Evolutionary conservation across 257 asterid species (phyloP).

Genomic region (Przewalskia tangutica): DNA sequence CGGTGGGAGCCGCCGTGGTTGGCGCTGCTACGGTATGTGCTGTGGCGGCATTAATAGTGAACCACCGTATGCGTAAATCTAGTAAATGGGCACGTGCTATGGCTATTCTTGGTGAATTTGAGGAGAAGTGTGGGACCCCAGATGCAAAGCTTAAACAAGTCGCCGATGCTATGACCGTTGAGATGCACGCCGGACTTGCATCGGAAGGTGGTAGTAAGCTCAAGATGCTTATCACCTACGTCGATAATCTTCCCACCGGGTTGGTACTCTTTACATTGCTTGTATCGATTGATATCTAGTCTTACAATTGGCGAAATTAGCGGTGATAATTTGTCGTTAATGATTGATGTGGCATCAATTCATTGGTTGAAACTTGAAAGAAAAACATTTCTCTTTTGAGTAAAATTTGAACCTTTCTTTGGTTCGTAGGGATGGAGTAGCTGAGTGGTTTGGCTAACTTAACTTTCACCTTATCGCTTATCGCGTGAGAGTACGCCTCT

Average conservation of each 20-base stretch:
- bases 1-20: conserved; percentile 39
- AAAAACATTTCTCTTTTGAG: not conserved
- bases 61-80: conserved; percentile 31
- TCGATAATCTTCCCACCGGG: conserved; percentile 66
- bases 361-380: not conserved
- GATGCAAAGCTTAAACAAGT: conserved; percentile 38
- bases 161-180: conserved; percentile 67
- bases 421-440: too few relatives aligned
- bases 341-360: not conserved
- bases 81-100: conserved; percentile 42
- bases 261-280: not conserved
- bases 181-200: conserved; percentile 74
- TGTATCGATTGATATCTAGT: too few relatives aligned
- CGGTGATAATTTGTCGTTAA: not conserved
- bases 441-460: too few relatives aligned
- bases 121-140: conserved; percentile 42
- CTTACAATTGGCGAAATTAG: not conserved
- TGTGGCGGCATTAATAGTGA: conserved; percentile 37
- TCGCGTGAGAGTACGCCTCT: too few relatives aligned
- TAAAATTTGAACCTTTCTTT: not conserved
- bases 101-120: conserved; percentile 39
- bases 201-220: conserved; percentile 65
- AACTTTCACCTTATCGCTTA: too few relatives aligned
- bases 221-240: conserved; percentile 59
- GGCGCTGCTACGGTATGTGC: conserved; percentile 50